phyloP scores from a whole-genome alignment of 371 early-diverging fungal genomes.

The Lichtheimia hyalospora region DNA sequence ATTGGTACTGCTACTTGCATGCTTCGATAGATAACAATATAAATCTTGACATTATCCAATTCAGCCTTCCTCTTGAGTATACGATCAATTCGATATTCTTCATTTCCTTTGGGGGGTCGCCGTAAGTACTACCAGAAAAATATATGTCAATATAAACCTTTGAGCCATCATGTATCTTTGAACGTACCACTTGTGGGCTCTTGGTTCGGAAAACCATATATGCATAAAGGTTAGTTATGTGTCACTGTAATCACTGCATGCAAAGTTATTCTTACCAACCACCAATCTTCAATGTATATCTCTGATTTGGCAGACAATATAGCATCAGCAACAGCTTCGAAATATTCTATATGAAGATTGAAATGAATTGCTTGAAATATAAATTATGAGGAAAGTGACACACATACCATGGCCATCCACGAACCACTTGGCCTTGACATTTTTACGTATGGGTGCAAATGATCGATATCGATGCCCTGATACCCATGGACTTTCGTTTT shows the following conservation, averaged over 20 bases:
- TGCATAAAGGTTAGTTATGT: not conserved
- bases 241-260: too few relatives aligned
- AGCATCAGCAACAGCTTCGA: slow-evolving; percentile 74
- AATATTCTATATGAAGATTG: slow-evolving; percentile 61
- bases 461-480: slow-evolving; percentile 67
- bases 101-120: slow-evolving; percentile 71
- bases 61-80: slow-evolving; percentile 79
- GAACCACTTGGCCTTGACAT: slow-evolving; percentile 72
- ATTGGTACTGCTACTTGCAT: slow-evolving; percentile 73
- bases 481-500: slow-evolving; percentile 69
- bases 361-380: too few relatives aligned
- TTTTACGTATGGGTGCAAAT: slow-evolving; percentile 76
- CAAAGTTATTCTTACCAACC: slow-evolving; percentile 46
- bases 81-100: slow-evolving; percentile 80
- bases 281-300: slow-evolving; percentile 93
- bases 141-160: too few relatives aligned
- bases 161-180: too few relatives aligned
- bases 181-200: slow-evolving; percentile 70
- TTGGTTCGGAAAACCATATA: slow-evolving; percentile 4
- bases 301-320: slow-evolving; percentile 74
- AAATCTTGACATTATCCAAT: slow-evolving; percentile 83
- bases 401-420: slow-evolving; percentile 70
- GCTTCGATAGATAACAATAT: slow-evolving; percentile 88
- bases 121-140: slow-evolving; percentile 61
- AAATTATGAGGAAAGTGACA: too few relatives aligned